These are phyloP conservation scores for Fusarium virguliforme DNA, from an alignment of 2,329 filamentous ascomycete genomes.

Conservation along the genomic window DNA sequence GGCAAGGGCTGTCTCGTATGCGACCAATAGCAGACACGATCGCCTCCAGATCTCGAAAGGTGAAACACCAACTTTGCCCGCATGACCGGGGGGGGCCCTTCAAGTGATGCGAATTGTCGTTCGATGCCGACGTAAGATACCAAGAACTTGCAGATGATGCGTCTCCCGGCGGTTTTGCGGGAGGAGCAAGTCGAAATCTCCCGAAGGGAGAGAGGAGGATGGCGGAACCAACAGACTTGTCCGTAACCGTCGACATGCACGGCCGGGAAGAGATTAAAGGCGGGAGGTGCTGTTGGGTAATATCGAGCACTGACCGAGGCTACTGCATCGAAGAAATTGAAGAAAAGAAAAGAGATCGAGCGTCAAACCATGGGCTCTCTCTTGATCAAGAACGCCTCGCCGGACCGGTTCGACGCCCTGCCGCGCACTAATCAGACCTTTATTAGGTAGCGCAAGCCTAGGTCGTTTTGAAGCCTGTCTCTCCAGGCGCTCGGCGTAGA, in stretches of 20 bases:
- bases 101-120: slow-evolving; percentile 32
- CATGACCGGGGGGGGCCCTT: neutral
- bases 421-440: slow-evolving; percentile 19
- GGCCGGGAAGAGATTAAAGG: slow-evolving; percentile 39
- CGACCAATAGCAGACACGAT: slow-evolving; percentile 33
- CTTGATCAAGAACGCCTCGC: slow-evolving; percentile 25
- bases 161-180: slow-evolving; percentile 16
- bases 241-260: slow-evolving; percentile 4
- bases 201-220: slow-evolving; percentile 17
- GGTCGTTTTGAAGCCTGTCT: slow-evolving; percentile 8
- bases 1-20: slow-evolving; percentile 17
- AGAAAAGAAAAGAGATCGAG: slow-evolving; percentile 18
- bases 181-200: slow-evolving; percentile 9
- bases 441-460: slow-evolving; percentile 19
- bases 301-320: slow-evolving; percentile 34
- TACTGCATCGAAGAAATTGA: slow-evolving; percentile 45
- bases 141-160: slow-evolving; percentile 14
- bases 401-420: slow-evolving; percentile 10
- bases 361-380: slow-evolving; percentile 26
- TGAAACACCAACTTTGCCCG: slow-evolving; percentile 35
- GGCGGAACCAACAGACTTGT: neutral
- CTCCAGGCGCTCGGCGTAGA: slow-evolving; percentile 10
- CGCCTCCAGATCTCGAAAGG: slow-evolving; percentile 39
- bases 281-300: slow-evolving; percentile 15
- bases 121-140: slow-evolving; percentile 35